Evolutionary conservation across 768 basidiomycete species (phyloP), one percentile per base, ranked within the genome.

Genomic region (Amanita brunnescens): DNA sequence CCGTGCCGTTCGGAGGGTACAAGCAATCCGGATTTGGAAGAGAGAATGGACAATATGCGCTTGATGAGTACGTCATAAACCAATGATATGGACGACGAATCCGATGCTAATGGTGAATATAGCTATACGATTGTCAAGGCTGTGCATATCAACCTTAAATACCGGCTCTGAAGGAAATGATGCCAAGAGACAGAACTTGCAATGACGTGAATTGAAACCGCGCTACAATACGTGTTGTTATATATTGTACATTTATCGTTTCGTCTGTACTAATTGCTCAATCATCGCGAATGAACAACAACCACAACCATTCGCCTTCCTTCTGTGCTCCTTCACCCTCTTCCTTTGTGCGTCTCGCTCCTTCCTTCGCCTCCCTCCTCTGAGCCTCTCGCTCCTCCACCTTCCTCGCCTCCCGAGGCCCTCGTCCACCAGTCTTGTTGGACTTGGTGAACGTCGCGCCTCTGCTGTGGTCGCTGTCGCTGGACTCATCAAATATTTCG

Each of bases 11-110:
- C 60, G 83, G 84, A 47, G 84, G 85, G 40, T 87, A 72, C 74
- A 87, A 85, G 73, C 80, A 85, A 64, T 79, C 77, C 29, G 85
- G 84, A 50, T 77, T 85, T 76, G n/a, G n/a, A n/a, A n/a, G n/a
- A n/a, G n/a, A n/a, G n/a, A n/a, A n/a, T n/a, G n/a, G n/a, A n/a
- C n/a, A 83, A 63, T 81, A 85, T 61, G 84, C 80, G 9, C 56
- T 78, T 51, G 64, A 69, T 39, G 75, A 74, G 77, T 79, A 53
- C 14, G 77, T 71, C 29, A 44, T 46, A 12, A 5, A 41, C 7
- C 45, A 18, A 49, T 23, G 14, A 6, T 14, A 21, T 48, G 24
- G 32, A 20, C 29, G 46, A 5, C 0, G 37, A 39, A 10, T n/a
- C n/a, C 13, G 26, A 49, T 29, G n/a, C n/a, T n/a, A n/a, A n/a